phyloP scores from a whole-genome alignment of 2,329 filamentous ascomycete species.

The Diatrype stigma region DNA sequence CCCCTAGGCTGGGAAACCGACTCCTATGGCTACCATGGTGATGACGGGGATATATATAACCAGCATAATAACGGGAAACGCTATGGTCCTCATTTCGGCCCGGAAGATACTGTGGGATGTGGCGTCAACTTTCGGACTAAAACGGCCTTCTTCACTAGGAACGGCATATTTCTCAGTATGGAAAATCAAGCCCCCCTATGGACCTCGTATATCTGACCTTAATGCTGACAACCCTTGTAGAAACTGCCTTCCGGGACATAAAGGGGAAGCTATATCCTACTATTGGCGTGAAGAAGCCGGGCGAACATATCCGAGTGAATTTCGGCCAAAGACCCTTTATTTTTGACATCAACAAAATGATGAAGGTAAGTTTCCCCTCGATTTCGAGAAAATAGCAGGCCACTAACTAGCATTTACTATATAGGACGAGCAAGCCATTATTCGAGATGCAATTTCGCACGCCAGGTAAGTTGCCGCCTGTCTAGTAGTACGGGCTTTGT shows the following conservation, averaged over 20 bases:
- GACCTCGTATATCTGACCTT: constrained; percentile 12
- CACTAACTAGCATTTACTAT: constrained; percentile 10
- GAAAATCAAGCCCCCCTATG: not conserved
- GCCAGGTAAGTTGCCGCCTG: constrained; percentile 32
- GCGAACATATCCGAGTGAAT: constrained; percentile 59
- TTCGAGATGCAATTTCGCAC: constrained; percentile 56
- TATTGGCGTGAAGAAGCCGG: constrained; percentile 61
- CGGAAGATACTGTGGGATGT: constrained; percentile 59
- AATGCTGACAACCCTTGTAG: constrained; percentile 38
- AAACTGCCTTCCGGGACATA: constrained; percentile 66
- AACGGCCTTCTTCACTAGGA: constrained; percentile 66
- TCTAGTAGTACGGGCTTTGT: constrained; percentile 4
- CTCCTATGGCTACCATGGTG: constrained; percentile 66
- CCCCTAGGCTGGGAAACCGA: constrained; percentile 64
- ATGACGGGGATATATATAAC: constrained; percentile 60
- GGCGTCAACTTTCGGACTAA: constrained; percentile 62
- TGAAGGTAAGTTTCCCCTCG: constrained; percentile 54
- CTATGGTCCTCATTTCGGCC: constrained; percentile 54
- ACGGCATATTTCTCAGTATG: constrained; percentile 53
- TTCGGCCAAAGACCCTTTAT: constrained; percentile 75
- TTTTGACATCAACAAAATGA: constrained; percentile 85
- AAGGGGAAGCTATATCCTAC: constrained; percentile 62
- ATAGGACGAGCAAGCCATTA: constrained; percentile 56
- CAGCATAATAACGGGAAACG: constrained; percentile 52
- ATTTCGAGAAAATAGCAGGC: not conserved